These are phyloP conservation scores for Aureobasidium lini DNA, from an alignment of 2,329 filamentous ascomycete species.

Conservation along the genomic window DNA sequence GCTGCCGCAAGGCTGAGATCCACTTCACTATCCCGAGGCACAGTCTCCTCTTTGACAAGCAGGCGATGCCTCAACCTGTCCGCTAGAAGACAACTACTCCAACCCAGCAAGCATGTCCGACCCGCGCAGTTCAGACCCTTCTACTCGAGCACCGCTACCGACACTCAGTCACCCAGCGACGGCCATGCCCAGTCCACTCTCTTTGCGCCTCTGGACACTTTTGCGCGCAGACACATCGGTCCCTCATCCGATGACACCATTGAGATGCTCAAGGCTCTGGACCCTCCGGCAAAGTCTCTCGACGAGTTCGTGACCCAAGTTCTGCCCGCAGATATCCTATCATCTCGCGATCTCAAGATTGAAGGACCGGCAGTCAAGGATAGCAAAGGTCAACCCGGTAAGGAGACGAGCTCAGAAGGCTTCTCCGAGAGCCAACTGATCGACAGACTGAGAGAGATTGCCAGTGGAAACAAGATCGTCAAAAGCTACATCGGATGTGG, in stretches of 20 bases:
- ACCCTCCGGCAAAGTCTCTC: slow-evolving; percentile 63
- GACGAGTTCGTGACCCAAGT: slow-evolving; percentile 83
- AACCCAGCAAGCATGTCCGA: background rate
- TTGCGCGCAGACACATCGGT: slow-evolving; percentile 79
- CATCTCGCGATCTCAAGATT: slow-evolving; percentile 55
- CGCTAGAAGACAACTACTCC: slow-evolving; percentile 1
- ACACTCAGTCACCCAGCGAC: background rate
- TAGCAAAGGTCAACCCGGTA: slow-evolving; percentile 27
- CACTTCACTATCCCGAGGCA: background rate
- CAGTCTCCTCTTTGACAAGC: background rate
- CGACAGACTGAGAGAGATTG: slow-evolving; percentile 46
- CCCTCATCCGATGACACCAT: slow-evolving; percentile 62
- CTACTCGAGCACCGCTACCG: slow-evolving; percentile 14
- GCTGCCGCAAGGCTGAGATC: slow-evolving; percentile 12
- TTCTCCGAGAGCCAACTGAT: slow-evolving; percentile 56
- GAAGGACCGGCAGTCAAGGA: slow-evolving; percentile 39
- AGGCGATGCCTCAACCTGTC: slow-evolving; percentile 7
- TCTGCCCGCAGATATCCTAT: slow-evolving; percentile 70
- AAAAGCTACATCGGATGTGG: slow-evolving; percentile 75
- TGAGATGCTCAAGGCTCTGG: slow-evolving; percentile 72
- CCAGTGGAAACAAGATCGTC: slow-evolving; percentile 54
- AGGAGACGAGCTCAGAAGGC: slow-evolving; percentile 31
- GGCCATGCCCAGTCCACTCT: slow-evolving; percentile 13
- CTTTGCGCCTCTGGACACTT: slow-evolving; percentile 52
- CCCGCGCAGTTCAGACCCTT: slow-evolving; percentile 10